These are phyloP conservation scores for Acanthamoeba quina DNA, from an alignment of 208 protist genomes.

Conservation along the genomic window DNA sequence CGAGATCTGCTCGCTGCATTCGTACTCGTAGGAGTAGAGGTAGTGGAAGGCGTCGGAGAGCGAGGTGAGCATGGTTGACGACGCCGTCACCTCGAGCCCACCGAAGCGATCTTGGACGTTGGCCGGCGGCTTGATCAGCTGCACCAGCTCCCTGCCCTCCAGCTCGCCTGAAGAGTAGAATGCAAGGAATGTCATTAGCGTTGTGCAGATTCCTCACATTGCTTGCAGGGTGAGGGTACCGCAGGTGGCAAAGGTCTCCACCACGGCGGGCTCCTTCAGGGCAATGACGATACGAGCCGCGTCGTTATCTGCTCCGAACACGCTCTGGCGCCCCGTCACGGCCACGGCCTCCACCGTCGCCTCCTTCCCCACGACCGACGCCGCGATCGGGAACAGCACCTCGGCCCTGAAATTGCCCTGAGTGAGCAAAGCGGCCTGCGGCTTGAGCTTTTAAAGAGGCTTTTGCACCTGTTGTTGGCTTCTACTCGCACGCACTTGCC, in stretches of 20 bases:
- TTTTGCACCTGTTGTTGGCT: constrained; percentile 51
- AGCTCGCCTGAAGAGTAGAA: background rate
- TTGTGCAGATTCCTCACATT: background rate
- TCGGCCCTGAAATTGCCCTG: background rate
- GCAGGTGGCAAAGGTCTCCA: constrained; percentile 76
- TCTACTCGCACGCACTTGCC: constrained; percentile 29
- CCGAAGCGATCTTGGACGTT: constrained; percentile 68
- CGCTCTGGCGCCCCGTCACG: background rate
- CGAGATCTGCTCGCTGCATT: constrained; percentile 49
- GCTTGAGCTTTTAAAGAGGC: background rate
- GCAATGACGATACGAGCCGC: constrained; percentile 19
- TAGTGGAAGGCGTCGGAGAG: constrained; percentile 75
- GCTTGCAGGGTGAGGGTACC: background rate
- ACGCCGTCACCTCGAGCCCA: constrained; percentile 47
- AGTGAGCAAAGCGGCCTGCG: background rate
- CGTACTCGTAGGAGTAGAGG: constrained; percentile 65
- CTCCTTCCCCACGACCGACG: background rate
- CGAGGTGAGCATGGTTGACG: constrained; percentile 54
- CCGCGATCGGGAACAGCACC: background rate
- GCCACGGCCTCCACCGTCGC: constrained; percentile 57
- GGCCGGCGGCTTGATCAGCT: constrained; percentile 49
- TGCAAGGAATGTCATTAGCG: background rate
- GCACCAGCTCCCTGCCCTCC: background rate
- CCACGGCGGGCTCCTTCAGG: constrained; percentile 44
- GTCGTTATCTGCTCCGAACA: constrained; percentile 35